A percentile compares a stretch with the other conserved stretches of the same genome.
Evolutionary conservation across 1,139 yeast genomes (phyloP).

Genomic region (Candida sanyaensis): DNA sequence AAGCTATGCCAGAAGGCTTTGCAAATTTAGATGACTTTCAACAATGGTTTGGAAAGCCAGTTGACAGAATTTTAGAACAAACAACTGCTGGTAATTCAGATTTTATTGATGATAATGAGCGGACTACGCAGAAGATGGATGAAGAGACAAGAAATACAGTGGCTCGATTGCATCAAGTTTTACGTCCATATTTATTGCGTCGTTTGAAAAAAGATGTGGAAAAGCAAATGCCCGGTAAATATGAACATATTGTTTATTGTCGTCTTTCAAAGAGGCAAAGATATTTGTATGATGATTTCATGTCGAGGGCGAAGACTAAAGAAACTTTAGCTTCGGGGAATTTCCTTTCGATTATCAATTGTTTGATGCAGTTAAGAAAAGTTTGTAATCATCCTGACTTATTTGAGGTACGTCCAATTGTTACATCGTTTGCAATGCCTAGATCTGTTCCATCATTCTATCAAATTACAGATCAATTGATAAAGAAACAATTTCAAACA

Average conservation of each 20-base stretch:
- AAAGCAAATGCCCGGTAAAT: constrained; percentile 98
- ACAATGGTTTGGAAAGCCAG: constrained; percentile 98
- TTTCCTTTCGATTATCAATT: constrained; percentile 90
- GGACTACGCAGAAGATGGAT: constrained; percentile 40
- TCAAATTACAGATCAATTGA: constrained; percentile 40
- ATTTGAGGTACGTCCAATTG: constrained; percentile 93
- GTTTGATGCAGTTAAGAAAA: constrained; percentile 96
- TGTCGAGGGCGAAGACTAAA: constrained; percentile 94
- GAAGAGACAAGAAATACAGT: constrained; percentile 85
- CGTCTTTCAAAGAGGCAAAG: constrained; percentile 91
- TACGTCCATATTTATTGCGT: constrained; percentile 88
- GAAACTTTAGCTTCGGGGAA: constrained; percentile 95
- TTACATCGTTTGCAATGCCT: constrained; percentile 82
- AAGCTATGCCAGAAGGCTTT: constrained; percentile 90
- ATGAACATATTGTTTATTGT: constrained; percentile 93
- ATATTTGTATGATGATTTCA: constrained; percentile 90
- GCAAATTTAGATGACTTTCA: constrained; percentile 95
- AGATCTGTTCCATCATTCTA: constrained; percentile 60
- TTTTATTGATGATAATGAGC: constrained; percentile 43
- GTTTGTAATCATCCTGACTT: constrained; percentile 98
- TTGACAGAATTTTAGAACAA: constrained; percentile 82
- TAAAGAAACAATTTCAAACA: constrained; percentile 36
- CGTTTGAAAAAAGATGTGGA: constrained; percentile 96
- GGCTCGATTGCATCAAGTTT: constrained; percentile 84
- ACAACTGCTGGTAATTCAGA: constrained; percentile 58